Evolutionary conservation across 2,329 filamentous ascomycete genomes (phyloP), one percentile per base, ranked within the genome.

Genomic region (Nannizziopsis arthrosporioides): DNA sequence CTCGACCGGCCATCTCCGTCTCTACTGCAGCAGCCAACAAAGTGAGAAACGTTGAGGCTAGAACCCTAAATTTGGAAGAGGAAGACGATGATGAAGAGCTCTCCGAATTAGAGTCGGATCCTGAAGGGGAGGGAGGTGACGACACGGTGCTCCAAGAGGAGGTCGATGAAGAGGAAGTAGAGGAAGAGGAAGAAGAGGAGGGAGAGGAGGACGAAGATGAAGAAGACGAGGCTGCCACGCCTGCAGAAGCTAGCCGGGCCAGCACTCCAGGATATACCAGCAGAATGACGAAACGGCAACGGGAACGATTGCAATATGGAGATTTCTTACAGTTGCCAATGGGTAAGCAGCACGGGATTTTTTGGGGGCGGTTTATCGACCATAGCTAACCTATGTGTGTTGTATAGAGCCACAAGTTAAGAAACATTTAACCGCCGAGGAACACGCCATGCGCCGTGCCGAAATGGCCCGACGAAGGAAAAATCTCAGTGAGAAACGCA

Each of bases 401-500:
- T 27, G 7, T 4, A 43, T 56, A 76, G 79, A 82, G 62, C 79
- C 79, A n/a, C 79, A 82, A 65, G 77, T 81, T 61, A 82, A 83
- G 66, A 83, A 85, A 58, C 78, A 83, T 56, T 68, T 85, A 42
- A 84, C 82, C 0, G 81, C 80, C 0, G 82, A 84, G 60, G 82
- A 86, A 59, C 79, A 83, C 59, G 79, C 79, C 41, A 84, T 84
- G 77, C 75, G 82, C 42, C 72, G 82, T 48, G 78, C 80, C 6
- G 82, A 86, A 61, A 85, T 85, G 81, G 82, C 82, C 7, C 70
- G 82, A 48, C 73, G 82, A 46, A 71, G 82, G 51, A 85, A 85
- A 67, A 85, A 85, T 54, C 69, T 85, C 30, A 83, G 78, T 50
- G 82, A 85, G 65, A 84, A 85, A 68, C 75, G 82, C n/a, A 83